Percentiles rank a stretch among this genome's conserved stretches.
These are phyloP conservation scores for Chrysanthemum lavandulifolium DNA, from an alignment of 129 eudicot species.

Conservation along the genomic window DNA sequence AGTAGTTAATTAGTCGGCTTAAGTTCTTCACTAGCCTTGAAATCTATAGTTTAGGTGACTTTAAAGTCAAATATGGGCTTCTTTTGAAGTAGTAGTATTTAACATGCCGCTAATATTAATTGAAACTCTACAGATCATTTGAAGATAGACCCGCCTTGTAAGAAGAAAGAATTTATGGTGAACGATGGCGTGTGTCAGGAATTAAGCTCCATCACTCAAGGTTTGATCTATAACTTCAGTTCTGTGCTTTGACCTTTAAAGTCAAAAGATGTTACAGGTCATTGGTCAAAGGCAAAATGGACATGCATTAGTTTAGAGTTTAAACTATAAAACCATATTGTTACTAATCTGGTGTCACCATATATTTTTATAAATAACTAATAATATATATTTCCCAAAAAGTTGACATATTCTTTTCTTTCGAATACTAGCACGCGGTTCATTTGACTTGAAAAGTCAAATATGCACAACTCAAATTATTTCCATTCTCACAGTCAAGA, in stretches of 20 bases:
- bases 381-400: no score
- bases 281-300: not conserved
- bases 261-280: slow-evolving; percentile 8
- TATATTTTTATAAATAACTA: not conserved
- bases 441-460: slow-evolving; percentile 20
- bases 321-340: not conserved
- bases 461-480: not conserved
- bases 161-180: not conserved
- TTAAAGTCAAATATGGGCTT: slow-evolving; percentile 13
- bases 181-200: slow-evolving; percentile 22
- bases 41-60: slow-evolving; percentile 8
- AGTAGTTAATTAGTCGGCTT: slow-evolving; percentile 5
- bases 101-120: slow-evolving; percentile 19
- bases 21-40: not conserved
- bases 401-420: not conserved
- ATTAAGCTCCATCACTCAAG: slow-evolving; percentile 29
- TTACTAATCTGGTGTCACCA: slow-evolving; percentile 1
- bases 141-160: not conserved
- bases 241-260: slow-evolving; percentile 8
- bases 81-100: not conserved
- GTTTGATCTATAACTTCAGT: slow-evolving; percentile 29
- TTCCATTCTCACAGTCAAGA: slow-evolving; percentile 14
- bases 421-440: not conserved
- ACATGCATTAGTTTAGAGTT: not conserved
- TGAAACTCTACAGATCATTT: slow-evolving; percentile 18